Conservation (phyloP, 1,284 basidiomycete species). For the Boletellus deceptivus region DNA sequence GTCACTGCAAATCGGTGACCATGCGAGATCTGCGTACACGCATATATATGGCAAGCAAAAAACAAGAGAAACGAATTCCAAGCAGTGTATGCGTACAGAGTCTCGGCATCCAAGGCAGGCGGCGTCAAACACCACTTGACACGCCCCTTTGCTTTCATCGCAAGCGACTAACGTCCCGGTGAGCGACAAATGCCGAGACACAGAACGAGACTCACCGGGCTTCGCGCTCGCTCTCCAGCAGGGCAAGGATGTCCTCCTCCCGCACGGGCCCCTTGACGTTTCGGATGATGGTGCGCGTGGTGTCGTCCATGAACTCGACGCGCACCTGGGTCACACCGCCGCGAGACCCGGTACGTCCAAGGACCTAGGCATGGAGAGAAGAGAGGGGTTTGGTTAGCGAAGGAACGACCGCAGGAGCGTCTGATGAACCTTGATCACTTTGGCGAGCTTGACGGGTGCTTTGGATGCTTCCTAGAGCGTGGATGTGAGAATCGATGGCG, state of each 20-base stretch:
- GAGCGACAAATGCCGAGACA: background rate
- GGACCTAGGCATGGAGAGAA: slow-evolving; percentile 58
- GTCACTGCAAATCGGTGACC: too few species aligned
- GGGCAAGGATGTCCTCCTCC: slow-evolving; percentile 95
- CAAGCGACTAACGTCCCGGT: slow-evolving; percentile 14
- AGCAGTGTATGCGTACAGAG: background rate
- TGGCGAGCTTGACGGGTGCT: slow-evolving; percentile 92
- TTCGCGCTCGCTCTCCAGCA: slow-evolving; percentile 99
- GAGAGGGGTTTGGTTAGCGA: too few species aligned
- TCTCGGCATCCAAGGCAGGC: background rate
- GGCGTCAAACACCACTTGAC: background rate
- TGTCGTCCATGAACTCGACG: slow-evolving; percentile 99
- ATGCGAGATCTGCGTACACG: background rate
- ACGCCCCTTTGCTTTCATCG: slow-evolving; percentile 9
- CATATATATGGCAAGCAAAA: slow-evolving; percentile 5
- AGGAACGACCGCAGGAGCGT: background rate
- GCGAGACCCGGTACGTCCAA: slow-evolving; percentile 98
- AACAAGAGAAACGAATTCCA: too few species aligned
- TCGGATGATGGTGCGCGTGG: slow-evolving; percentile 93
- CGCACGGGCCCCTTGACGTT: slow-evolving; percentile 99
- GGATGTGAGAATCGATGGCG: background rate
- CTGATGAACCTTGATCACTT: slow-evolving; percentile 83
- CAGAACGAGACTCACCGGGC: slow-evolving; percentile 72
- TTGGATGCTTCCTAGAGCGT: slow-evolving; percentile 72
- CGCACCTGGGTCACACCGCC: slow-evolving; percentile 99